phyloP scores from a whole-genome alignment of 1,139 yeast species.

The Cylindricascospora bacillispora region DNA sequence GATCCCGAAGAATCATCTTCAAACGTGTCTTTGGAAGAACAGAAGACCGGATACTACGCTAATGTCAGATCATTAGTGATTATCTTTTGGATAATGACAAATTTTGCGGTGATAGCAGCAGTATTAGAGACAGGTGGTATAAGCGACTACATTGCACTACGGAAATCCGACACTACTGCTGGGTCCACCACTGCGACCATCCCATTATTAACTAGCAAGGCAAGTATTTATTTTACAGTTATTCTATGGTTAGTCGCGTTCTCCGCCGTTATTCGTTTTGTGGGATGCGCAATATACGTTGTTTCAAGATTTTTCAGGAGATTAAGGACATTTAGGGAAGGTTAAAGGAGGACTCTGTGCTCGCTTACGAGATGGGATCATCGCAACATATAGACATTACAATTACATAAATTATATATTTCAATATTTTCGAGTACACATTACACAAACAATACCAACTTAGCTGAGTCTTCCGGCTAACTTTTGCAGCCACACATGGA shows the following conservation, averaged over 20 bases:
- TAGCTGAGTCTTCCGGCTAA: too few relatives aligned
- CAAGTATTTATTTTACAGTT: conserved; percentile 52
- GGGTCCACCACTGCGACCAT: conserved; percentile 13
- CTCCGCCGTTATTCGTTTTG: conserved; percentile 59
- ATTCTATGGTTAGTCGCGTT: conserved; percentile 74
- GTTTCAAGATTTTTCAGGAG: conserved; percentile 28
- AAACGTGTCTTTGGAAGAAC: conserved; percentile 36
- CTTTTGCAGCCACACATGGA: too few relatives aligned
- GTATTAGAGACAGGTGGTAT: conserved; percentile 56
- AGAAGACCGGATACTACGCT: conserved; percentile 58
- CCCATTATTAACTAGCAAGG: conserved; percentile 26
- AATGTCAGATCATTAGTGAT: conserved; percentile 70
- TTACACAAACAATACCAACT: too few relatives aligned
- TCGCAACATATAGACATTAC: too few relatives aligned
- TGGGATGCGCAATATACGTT: conserved; percentile 56
- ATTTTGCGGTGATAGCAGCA: conserved; percentile 56
- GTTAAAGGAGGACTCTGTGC: too few relatives aligned
- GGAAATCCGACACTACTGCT: conserved; percentile 15
- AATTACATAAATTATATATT: too few relatives aligned
- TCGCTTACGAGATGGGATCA: too few relatives aligned
- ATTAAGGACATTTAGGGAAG: too few relatives aligned
- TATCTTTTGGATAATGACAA: conserved; percentile 66
- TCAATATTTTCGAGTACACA: too few relatives aligned
- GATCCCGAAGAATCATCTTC: conserved; percentile 31
- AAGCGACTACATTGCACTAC: conserved; percentile 20